These are phyloP conservation scores for Rutstroemia sp. DNA, from an alignment of 2,329 filamentous ascomycete species.

Conservation along the genomic window DNA sequence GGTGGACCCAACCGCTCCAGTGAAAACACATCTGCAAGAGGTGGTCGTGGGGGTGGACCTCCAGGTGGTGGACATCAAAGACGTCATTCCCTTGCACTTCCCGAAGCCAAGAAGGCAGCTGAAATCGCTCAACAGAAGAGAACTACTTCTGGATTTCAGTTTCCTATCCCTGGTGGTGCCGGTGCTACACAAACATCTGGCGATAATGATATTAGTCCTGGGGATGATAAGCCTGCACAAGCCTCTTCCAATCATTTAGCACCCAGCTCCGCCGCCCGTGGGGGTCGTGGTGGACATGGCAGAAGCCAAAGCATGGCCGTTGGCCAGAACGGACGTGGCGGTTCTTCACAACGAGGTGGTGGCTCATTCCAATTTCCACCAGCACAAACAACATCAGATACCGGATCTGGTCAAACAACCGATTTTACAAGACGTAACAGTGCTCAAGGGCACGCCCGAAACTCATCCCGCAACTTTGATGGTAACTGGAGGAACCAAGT, in stretches of 20 bases:
- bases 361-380: conserved; percentile 66
- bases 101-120: conserved; percentile 95
- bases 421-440: conserved; percentile 74
- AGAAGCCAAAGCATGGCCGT: conserved; percentile 90
- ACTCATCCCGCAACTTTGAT: conserved; percentile 88
- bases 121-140: conserved; percentile 95
- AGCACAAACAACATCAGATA: conserved; percentile 43
- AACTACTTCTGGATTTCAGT: conserved; percentile 90
- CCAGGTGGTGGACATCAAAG: conserved; percentile 77
- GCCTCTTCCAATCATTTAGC: conserved; percentile 18
- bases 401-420: conserved; percentile 37
- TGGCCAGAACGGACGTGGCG: conserved; percentile 58
- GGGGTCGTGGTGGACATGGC: conserved; percentile 54
- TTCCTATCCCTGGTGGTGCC: conserved; percentile 68
- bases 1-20: conserved; percentile 43
- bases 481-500: conserved; percentile 93
- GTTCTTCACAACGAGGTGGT: conserved; percentile 51
- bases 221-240: conserved; percentile 24
- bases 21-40: conserved; percentile 63
- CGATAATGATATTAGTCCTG: conserved; percentile 28
- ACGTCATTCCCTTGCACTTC: conserved; percentile 87
- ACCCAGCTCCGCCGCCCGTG: conserved; percentile 31
- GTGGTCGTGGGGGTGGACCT: conserved; percentile 64
- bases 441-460: conserved; percentile 62
- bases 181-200: conserved; percentile 52